These are phyloP conservation scores for Sporothrix dimorphospora DNA, from an alignment of 2,329 filamentous ascomycete species.

Conservation along the genomic window DNA sequence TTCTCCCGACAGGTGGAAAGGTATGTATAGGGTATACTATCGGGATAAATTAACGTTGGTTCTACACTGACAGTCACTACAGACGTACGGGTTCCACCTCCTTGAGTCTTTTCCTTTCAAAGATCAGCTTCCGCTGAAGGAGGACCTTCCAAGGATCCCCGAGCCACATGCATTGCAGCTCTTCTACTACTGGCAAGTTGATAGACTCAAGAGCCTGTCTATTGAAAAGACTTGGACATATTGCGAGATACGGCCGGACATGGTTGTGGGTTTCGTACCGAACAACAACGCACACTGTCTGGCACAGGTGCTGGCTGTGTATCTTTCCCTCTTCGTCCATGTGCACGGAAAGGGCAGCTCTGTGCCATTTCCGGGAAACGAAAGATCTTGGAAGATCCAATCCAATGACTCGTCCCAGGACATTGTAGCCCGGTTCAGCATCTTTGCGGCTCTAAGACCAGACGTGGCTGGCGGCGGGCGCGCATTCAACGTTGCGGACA, in stretches of 20 bases:
- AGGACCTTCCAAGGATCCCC: not conserved
- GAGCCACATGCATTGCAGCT: not conserved
- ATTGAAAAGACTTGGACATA: not conserved
- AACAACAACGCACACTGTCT: not conserved
- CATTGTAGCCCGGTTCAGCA: not conserved
- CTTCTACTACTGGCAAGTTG: not conserved
- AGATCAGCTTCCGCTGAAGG: not conserved
- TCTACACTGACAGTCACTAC: not conserved
- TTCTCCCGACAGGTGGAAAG: not conserved
- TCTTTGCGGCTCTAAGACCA: not conserved
- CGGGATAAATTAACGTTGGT: no score
- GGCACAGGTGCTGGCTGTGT: not conserved
- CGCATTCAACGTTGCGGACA: not conserved
- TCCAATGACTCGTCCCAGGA: not conserved
- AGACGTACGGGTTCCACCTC: not conserved
- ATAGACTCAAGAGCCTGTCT: not conserved
- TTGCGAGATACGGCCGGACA: not conserved
- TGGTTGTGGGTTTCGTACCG: not conserved
- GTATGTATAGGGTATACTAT: not conserved
- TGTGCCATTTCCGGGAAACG: not conserved
- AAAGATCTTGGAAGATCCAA: not conserved
- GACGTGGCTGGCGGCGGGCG: not conserved
- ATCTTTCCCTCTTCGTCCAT: not conserved
- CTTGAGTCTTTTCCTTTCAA: not conserved
- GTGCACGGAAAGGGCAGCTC: not conserved